Conservation (phyloP, 176 grass and related monocot species). For the Triticum dicoccoides region DNA sequence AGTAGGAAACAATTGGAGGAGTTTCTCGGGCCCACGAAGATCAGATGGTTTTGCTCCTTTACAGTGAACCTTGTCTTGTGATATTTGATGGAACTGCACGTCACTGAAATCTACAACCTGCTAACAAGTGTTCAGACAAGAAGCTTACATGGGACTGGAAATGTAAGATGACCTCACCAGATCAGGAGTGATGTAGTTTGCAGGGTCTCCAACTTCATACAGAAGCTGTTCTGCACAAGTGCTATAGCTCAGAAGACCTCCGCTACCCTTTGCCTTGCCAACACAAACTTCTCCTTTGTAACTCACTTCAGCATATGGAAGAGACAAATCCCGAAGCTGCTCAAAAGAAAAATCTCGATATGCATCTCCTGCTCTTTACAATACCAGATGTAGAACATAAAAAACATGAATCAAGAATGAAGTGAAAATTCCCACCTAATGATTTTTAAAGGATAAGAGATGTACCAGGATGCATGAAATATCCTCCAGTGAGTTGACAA, state of each 20-base stretch:
- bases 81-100: constrained; percentile 65
- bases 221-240: constrained; percentile 94
- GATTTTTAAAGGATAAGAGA: constrained; percentile 36
- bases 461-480: constrained; percentile 96
- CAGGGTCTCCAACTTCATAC: constrained; percentile 88
- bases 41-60: constrained; percentile 72
- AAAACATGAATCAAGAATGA: background rate
- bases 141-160: constrained; percentile 14
- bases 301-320: constrained; percentile 86
- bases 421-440: background rate
- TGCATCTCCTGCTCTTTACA: constrained; percentile 72
- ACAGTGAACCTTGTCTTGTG: constrained; percentile 66
- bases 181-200: constrained; percentile 91
- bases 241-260: constrained; percentile 60
- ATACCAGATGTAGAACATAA: constrained; percentile 24
- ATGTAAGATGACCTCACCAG: constrained; percentile 59
- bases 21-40: constrained; percentile 53
- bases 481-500: constrained; percentile 97
- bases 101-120: constrained; percentile 81
- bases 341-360: constrained; percentile 73
- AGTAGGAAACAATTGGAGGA: constrained; percentile 68
- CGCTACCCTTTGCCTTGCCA: constrained; percentile 67
- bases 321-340: constrained; percentile 77
- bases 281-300: constrained; percentile 78
- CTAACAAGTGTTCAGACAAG: constrained; percentile 14